Conservation (phyloP, 2,329 filamentous ascomycete genomes). For the Chalaropsis ovoidea region DNA sequence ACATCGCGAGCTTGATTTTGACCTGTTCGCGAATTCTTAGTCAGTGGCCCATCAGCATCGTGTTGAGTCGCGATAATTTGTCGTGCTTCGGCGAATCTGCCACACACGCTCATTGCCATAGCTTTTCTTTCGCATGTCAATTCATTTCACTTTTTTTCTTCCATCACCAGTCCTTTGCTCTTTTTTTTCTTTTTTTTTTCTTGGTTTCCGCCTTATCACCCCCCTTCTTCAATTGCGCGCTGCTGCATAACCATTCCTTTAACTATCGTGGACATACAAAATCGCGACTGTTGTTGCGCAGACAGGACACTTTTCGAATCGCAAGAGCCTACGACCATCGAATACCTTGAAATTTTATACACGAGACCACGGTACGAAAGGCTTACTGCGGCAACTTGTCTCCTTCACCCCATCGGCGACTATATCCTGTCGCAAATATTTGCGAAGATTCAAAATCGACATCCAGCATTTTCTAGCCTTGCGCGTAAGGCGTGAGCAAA, state of each 20-base stretch:
- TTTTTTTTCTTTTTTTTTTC: background rate
- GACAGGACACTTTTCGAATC: background rate
- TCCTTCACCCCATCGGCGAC: background rate
- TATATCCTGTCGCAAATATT: background rate
- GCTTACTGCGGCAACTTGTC: background rate
- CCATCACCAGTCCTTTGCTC: background rate
- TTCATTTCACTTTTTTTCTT: conserved; percentile 19
- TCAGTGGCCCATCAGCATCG: background rate
- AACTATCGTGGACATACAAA: conserved; percentile 1
- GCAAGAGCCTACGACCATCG: background rate
- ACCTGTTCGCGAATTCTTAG: background rate
- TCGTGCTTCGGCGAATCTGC: background rate
- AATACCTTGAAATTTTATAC: background rate
- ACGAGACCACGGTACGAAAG: background rate
- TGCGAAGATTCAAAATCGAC: background rate
- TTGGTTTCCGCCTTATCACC: background rate
- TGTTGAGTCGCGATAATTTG: background rate
- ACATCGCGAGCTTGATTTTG: background rate
- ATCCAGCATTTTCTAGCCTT: background rate
- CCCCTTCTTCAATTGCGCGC: background rate
- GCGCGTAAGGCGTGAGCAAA: background rate
- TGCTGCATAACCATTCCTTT: background rate
- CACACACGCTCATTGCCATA: conserved; percentile 2
- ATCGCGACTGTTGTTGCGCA: background rate
- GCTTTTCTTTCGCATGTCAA: conserved; percentile 1